phyloP scores from a whole-genome alignment of 2,329 filamentous ascomycete genomes.

The Cladosporium phlei region DNA sequence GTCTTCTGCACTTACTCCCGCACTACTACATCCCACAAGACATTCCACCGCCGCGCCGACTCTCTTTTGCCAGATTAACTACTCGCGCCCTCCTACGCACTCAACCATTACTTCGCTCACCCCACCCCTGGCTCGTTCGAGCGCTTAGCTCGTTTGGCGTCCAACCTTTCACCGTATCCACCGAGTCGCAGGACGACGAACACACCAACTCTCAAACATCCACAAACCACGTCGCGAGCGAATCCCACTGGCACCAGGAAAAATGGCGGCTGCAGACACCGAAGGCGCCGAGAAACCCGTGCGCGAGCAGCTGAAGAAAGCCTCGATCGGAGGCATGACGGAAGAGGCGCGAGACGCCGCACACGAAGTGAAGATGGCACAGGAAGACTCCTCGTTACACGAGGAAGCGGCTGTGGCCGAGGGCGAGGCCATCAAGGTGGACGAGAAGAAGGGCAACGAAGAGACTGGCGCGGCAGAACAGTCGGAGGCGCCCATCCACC shows the following conservation, averaged over 20 bases:
- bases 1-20: no score
- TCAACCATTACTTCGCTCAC: no score
- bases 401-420: conserved; percentile 4
- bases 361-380: conserved; percentile 10
- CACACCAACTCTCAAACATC: no score
- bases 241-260: not conserved
- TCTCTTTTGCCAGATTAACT: no score
- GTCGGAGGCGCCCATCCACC: conserved; percentile 25
- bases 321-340: conserved; percentile 45
- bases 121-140: no score
- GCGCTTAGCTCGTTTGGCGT: no score
- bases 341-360: conserved; percentile 14
- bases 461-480: conserved; percentile 18
- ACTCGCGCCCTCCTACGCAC: no score
- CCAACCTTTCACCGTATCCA: no score
- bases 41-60: no score
- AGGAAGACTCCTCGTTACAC: conserved; percentile 6
- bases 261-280: conserved; percentile 34
- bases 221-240: no score
- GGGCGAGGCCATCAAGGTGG: not conserved
- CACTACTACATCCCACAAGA: no score
- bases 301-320: conserved; percentile 58
- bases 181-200: no score
- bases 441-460: not conserved
- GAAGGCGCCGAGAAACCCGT: conserved; percentile 54